These are phyloP conservation scores for Salix suchowensis DNA, from an alignment of 345 rosid species.

Conservation along the genomic window DNA sequence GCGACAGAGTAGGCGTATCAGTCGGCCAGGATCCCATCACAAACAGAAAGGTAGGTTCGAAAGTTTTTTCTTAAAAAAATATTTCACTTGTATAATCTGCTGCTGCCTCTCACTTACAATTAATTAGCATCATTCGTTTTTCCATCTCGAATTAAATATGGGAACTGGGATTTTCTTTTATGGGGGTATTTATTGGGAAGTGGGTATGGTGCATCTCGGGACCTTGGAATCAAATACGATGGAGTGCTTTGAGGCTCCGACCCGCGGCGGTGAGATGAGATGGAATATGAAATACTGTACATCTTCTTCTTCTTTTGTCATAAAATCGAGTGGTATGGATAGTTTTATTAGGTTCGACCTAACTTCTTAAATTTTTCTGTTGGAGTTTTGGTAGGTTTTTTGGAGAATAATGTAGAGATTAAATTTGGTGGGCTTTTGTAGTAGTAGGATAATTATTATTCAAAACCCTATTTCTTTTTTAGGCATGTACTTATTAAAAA, in stretches of 20 bases:
- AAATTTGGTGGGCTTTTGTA: not conserved
- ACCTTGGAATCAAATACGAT: constrained; percentile 1
- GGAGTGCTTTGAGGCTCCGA: constrained; percentile 32
- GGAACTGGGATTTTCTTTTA: constrained; percentile 20
- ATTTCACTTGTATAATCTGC: not conserved
- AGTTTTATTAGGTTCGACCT: not conserved
- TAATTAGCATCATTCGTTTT: constrained; percentile 4
- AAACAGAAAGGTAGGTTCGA: constrained; percentile 42
- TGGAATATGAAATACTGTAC: not conserved
- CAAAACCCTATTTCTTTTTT: not conserved
- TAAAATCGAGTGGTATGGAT: not conserved
- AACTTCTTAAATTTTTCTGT: not conserved
- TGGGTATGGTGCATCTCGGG: constrained; percentile 15
- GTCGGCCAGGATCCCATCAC: constrained; percentile 46
- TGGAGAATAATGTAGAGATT: not conserved
- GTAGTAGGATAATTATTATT: not conserved
- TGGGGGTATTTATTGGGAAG: constrained; percentile 36
- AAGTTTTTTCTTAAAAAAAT: not conserved
- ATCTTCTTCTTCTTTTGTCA: not conserved
- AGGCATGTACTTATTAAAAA: not conserved
- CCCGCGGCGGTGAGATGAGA: constrained; percentile 44
- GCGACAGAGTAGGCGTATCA: constrained; percentile 30
- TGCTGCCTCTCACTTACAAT: constrained; percentile 15
- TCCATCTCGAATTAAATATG: not conserved
- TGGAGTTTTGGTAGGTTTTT: not conserved